Evolutionary conservation across 345 rosid genomes (phyloP).

Genomic region (Sonneratia caseolaris): DNA sequence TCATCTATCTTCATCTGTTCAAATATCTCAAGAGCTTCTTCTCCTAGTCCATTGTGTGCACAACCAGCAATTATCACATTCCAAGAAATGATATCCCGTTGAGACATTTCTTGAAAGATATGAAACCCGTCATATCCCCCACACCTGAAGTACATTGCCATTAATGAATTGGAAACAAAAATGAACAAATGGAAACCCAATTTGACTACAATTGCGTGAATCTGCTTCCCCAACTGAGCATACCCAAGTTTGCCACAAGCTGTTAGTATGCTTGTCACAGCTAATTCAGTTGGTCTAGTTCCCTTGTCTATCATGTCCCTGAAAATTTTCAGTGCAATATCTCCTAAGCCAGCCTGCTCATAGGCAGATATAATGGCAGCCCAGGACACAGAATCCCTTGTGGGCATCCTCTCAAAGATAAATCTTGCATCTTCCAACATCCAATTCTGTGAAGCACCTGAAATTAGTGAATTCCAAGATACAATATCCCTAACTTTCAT

Average conservation of each 20-base stretch:
- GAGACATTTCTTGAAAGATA: constrained; percentile 19
- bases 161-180: constrained; percentile 27
- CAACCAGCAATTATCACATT: constrained; percentile 26
- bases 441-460: constrained; percentile 14
- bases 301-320: constrained; percentile 4
- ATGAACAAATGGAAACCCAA: constrained; percentile 25
- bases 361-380: constrained; percentile 20
- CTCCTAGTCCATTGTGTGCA: constrained; percentile 18
- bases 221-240: constrained; percentile 12
- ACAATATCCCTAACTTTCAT: constrained; percentile 16
- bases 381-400: constrained; percentile 20
- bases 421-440: constrained; percentile 17
- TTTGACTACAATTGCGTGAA: constrained; percentile 19
- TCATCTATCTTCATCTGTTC: constrained; percentile 11
- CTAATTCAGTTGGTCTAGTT: constrained; percentile 20
- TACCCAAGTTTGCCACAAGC: constrained; percentile 8
- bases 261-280: constrained; percentile 19
- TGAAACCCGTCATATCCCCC: constrained; percentile 22
- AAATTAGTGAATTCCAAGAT: constrained; percentile 22
- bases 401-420: constrained; percentile 23
- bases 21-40: constrained; percentile 16
- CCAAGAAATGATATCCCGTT: constrained; percentile 28
- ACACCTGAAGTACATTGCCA: constrained; percentile 28
- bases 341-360: constrained; percentile 11
- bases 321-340: constrained; percentile 18